A percentile compares a stretch with the other conserved stretches of the same genome.
phyloP scores from a whole-genome alignment of 106 monocot species.

The Gastrodia elata region DNA sequence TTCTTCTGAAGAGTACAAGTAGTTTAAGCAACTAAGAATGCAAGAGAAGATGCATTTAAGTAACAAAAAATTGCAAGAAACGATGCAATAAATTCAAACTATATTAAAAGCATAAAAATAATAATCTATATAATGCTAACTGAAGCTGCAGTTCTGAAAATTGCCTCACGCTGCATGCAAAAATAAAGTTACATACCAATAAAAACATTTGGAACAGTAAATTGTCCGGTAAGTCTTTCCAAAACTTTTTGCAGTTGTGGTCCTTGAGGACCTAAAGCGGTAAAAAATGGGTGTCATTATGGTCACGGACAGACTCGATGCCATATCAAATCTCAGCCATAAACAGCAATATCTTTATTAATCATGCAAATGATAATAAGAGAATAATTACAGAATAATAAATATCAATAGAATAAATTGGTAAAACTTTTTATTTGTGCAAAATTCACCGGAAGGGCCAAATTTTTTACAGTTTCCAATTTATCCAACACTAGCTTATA shows the following conservation, averaged over 20 bases:
- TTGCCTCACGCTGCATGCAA: neutral
- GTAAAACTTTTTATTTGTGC: no score
- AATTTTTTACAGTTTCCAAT: no score
- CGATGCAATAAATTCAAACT: neutral
- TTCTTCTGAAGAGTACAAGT: neutral
- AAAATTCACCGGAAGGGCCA: no score
- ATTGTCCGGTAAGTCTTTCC: conserved; percentile 53
- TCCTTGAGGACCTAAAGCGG: conserved; percentile 62
- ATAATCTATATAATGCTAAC: neutral
- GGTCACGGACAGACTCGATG: neutral
- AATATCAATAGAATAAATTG: no score
- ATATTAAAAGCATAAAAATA: neutral
- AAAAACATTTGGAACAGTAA: conserved; percentile 60
- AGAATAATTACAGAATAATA: no score
- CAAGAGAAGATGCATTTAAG: neutral
- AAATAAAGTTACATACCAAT: conserved; percentile 28
- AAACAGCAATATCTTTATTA: neutral
- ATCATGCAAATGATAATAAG: neutral
- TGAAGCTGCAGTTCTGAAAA: neutral
- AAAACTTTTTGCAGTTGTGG: conserved; percentile 53
- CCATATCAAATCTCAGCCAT: neutral
- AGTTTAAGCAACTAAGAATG: neutral
- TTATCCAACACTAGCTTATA: no score
- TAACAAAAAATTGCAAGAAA: neutral
- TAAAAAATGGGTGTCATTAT: neutral